Evolutionary conservation across 2,329 filamentous ascomycete species (phyloP).

Genomic region (Colletotrichum higginsianum): DNA sequence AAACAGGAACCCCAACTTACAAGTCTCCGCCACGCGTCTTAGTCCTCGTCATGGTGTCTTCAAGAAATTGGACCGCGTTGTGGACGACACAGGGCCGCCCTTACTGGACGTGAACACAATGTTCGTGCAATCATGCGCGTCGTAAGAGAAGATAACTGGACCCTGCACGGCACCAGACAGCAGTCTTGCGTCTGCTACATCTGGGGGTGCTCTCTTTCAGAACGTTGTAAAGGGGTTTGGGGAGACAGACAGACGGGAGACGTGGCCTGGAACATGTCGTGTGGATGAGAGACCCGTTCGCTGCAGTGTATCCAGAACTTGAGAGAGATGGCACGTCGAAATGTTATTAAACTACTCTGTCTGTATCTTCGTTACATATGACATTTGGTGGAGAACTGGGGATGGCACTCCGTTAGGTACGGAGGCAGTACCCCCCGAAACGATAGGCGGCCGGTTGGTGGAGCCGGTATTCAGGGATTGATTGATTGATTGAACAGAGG

Average conservation of each 20-base stretch:
- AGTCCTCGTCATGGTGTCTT: background rate
- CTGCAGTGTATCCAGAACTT: too few relatives aligned
- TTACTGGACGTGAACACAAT: background rate
- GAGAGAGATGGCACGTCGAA: too few relatives aligned
- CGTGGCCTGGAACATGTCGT: background rate
- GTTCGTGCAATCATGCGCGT: background rate
- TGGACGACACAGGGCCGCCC: too few relatives aligned
- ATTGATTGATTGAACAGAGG: too few relatives aligned
- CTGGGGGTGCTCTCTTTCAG: background rate
- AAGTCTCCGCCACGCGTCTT: background rate
- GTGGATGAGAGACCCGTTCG: background rate
- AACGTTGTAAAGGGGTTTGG: background rate
- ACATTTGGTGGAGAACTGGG: too few relatives aligned
- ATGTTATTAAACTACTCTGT: too few relatives aligned
- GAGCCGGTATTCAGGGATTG: slow-evolving; percentile 10
- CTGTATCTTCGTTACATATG: too few relatives aligned
- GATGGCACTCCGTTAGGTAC: too few relatives aligned
- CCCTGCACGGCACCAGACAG: background rate
- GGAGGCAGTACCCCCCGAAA: too few relatives aligned
- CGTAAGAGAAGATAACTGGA: background rate
- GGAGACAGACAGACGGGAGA: background rate
- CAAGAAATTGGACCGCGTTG: background rate
- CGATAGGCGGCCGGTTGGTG: slow-evolving; percentile 21
- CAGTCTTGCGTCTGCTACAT: background rate
- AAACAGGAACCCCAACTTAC: background rate